Evolutionary conservation across 208 protist species (phyloP), one percentile per base, ranked within the genome.

Genomic region (Leishmania major): DNA sequence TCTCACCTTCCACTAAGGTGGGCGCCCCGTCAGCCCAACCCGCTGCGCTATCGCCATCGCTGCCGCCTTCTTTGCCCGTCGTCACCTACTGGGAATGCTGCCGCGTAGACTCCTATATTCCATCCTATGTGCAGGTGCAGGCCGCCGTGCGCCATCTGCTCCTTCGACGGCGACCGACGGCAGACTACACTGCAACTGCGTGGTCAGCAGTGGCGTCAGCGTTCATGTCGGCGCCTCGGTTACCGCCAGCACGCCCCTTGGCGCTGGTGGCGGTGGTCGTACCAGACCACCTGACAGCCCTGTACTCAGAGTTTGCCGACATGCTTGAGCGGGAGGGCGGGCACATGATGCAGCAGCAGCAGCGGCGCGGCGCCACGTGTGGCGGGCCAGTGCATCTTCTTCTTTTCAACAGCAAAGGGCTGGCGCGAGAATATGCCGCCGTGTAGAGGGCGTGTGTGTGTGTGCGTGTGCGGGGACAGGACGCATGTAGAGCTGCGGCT

Each of bases 91-190:
- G 84, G 89, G 88, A 94, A 75, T 88, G 89, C 55, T 90, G 89
- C 78, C 88, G 89, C 47, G 89, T 94, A 8, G 91, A 94, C 80
- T 47, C 77, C 11, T 94, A 88, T 60, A 78, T 94, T 45, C 91
- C 91, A 3, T 15, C 84, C 22, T 64, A 72, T 40, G 83, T 93
- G 71, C 91, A 94, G 75, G 78, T 94, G 75, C 87, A 87, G 72
- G 82, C 87, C 28, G 86, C 86, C 10, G 85, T 91, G 75, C 89
- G 89, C 13, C 86, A 92, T 49, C 13, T 92, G 22, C 76, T 94
- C 37, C 62, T 40, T n/a, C 64, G 47, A n/a, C 84, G 84, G 10
- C 79, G 83, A 45, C 83, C 83, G 28, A 47, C 51, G 31, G 43
- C 47, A 15, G 31, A 47, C 47, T 77, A 28, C 73, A 75, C 70